These are phyloP conservation scores for Capsicum pubescens DNA, from an alignment of 257 asterid genomes.

Conservation along the genomic window DNA sequence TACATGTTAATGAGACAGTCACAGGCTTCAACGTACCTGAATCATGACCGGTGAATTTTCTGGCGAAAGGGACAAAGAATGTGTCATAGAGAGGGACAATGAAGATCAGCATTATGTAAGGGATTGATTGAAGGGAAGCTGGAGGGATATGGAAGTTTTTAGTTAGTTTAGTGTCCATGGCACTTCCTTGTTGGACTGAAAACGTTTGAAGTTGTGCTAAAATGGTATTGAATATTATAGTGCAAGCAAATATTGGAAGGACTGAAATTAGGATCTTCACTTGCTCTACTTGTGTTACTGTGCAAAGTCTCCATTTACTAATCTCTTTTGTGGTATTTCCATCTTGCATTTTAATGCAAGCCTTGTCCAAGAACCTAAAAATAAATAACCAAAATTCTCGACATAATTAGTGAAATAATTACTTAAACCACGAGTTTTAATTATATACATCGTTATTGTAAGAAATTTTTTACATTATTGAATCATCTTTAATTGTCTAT, in stretches of 20 bases:
- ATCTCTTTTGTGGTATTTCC: constrained; percentile 45
- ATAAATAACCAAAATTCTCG: neutral
- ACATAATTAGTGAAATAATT: neutral
- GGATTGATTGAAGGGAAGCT: constrained; percentile 95
- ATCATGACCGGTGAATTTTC: constrained; percentile 62
- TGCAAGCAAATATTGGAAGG: constrained; percentile 86
- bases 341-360: constrained; percentile 64
- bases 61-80: constrained; percentile 76
- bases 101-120: constrained; percentile 76
- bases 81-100: constrained; percentile 83
- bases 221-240: constrained; percentile 88
- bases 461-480: too few species aligned
- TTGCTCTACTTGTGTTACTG: constrained; percentile 71
- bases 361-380: constrained; percentile 88
- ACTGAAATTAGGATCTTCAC: constrained; percentile 70
- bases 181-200: constrained; percentile 91
- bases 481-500: too few species aligned
- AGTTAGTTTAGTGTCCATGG: constrained; percentile 76
- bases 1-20: neutral
- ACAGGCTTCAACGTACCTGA: constrained; percentile 34
- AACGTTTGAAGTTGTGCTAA: constrained; percentile 92
- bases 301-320: constrained; percentile 63
- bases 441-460: too few species aligned
- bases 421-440: too few species aligned
- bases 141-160: constrained; percentile 79